Evolutionary conservation across 2,329 filamentous ascomycete species (phyloP), one percentile per base, ranked within the genome.

Genomic region (Phyllosticta capitalensis): DNA sequence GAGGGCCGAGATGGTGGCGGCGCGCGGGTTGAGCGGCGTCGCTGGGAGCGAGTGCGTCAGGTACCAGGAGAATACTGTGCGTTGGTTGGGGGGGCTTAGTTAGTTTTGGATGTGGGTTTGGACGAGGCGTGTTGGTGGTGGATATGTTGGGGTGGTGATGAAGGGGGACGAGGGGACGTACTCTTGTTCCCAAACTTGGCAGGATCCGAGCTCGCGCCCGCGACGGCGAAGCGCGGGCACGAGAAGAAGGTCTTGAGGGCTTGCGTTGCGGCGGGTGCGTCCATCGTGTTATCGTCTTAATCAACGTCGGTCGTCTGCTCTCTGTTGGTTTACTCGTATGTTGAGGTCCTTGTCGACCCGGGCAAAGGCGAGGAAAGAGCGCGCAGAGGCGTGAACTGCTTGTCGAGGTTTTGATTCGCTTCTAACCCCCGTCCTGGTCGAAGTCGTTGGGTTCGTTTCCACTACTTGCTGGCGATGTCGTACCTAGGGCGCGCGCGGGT

Each of bases 121-220:
- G n/a, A n/a, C 5, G 10, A 1, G 58, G 26, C 19, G 48, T 26
- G 19, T 9, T 22, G 14, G 61, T 73, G 91, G 12, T 21, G 6
- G 48, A 9, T 14, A 24, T 7, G 49, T 4, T 30, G 20, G 24
- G n/a, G 30, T 2, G 10, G 12, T 54, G 33, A 19, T 12, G 14
- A 22, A 5, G 54, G 33, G 10, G 30, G 52, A n/a, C n/a, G n/a
- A 52, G 9, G 2, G 9, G 1, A 21, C 2, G 61, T 73, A 92
- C 91, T 85, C 78, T 90, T 92, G 74, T 96, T 88, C 22, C 94
- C 92, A 69, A 88, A 96, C 73, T 96, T 96, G 70, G 80, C 78
- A 49, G 88, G 79, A 74, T 95, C 90, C 56, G 88, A 89, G 71
- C 88, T 92, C 45, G 92, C 92, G 67, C 92, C 92, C 20, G 92